Percentiles rank a stretch among this genome's conserved stretches.
Conservation (phyloP, 352 stramenopile species). For the Phytophthora syringae region DNA sequence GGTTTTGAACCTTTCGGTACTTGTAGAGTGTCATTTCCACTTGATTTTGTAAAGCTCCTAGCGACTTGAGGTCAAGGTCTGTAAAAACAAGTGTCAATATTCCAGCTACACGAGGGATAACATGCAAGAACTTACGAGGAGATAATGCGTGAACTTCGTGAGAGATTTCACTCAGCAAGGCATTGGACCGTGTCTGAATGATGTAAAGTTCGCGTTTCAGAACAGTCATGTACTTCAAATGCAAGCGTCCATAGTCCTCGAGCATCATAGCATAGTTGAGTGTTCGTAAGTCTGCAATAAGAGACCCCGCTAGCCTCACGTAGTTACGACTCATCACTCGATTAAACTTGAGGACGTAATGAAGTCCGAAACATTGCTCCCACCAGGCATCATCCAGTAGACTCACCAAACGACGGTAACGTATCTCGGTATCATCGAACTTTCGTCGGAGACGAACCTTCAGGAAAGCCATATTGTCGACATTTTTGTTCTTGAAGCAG, state of each 20-base stretch:
- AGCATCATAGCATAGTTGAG: conserved; percentile 73
- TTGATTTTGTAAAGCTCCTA: conserved; percentile 54
- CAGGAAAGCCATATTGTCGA: conserved; percentile 79
- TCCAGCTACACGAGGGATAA: no score
- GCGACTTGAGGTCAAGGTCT: conserved; percentile 57
- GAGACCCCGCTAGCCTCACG: conserved; percentile 57
- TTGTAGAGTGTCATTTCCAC: conserved; percentile 67
- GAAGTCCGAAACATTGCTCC: conserved; percentile 73
- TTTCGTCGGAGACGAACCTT: conserved; percentile 68
- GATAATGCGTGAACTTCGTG: conserved; percentile 51
- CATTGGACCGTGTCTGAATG: conserved; percentile 66
- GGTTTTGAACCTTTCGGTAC: conserved; percentile 63
- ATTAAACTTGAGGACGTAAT: conserved; percentile 64
- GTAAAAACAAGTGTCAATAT: no score
- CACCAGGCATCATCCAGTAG: conserved; percentile 79
- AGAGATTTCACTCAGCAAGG: conserved; percentile 70
- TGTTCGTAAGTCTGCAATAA: conserved; percentile 64
- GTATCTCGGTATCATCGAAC: conserved; percentile 56
- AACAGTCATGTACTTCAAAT: conserved; percentile 66
- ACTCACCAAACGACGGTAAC: conserved; percentile 54
- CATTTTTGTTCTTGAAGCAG: conserved; percentile 86
- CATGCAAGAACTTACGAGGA: conserved; percentile 52
- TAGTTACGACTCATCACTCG: conserved; percentile 71
- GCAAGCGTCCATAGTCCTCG: conserved; percentile 65
- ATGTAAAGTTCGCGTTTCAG: conserved; percentile 78